These are phyloP conservation scores for Erodium texanum DNA, from an alignment of 441 rosid genomes.

Conservation along the genomic window DNA sequence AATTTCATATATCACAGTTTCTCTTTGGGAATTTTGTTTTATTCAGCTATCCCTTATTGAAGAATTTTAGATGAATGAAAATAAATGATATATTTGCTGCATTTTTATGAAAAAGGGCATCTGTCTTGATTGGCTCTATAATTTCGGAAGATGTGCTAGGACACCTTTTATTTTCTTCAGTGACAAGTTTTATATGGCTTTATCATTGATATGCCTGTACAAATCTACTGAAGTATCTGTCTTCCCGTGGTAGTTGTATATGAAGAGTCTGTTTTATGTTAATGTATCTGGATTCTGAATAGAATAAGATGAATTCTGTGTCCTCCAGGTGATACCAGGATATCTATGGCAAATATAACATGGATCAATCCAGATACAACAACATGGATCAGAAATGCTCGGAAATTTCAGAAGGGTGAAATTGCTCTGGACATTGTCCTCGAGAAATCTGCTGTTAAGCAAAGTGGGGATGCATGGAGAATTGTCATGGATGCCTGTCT, in stretches of 20 bases:
- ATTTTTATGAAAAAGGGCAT: neutral
- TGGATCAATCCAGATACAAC: conserved; percentile 68
- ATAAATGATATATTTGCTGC: neutral
- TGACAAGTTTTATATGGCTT: neutral
- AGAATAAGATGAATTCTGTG: conserved; percentile 13
- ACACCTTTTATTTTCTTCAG: neutral
- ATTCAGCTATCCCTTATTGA: neutral
- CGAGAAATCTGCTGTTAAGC: conserved; percentile 64
- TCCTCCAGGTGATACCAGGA: conserved; percentile 71
- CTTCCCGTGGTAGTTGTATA: neutral
- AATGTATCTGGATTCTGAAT: conserved; percentile 13
- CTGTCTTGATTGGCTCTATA: neutral
- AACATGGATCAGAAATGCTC: conserved; percentile 60
- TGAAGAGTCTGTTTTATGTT: neutral
- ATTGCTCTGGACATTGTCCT: conserved; percentile 64
- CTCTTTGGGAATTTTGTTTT: neutral
- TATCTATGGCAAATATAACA: conserved; percentile 54
- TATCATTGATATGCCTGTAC: neutral
- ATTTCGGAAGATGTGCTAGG: neutral
- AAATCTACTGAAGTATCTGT: neutral
- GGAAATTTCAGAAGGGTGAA: conserved; percentile 50
- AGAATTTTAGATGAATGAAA: neutral
- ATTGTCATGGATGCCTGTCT: conserved; percentile 72
- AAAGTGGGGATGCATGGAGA: conserved; percentile 96
- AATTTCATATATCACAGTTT: neutral